Evolutionary conservation across 352 stramenopile species (phyloP).

Genomic region (Pythium grandisporangium): DNA sequence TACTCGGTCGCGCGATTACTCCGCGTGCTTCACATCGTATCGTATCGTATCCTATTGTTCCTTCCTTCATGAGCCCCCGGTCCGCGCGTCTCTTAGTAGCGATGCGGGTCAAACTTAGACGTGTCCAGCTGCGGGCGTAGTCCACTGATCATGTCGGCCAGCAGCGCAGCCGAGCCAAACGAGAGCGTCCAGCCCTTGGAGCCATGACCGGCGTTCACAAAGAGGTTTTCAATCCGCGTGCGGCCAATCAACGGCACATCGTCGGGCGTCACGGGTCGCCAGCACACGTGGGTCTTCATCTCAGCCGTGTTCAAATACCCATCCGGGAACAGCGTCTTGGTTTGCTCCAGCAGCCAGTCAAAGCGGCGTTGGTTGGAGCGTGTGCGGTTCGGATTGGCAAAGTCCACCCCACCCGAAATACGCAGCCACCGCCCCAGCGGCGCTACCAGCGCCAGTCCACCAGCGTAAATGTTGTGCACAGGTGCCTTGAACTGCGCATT

Average conservation of each 20-base stretch:
- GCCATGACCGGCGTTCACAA: conserved; percentile 77
- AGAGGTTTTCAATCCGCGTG: conserved; percentile 75
- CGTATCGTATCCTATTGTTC: no score
- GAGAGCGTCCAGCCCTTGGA: conserved; percentile 83
- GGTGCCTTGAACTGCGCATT: conserved; percentile 49
- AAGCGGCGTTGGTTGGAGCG: conserved; percentile 53
- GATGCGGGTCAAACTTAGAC: conserved; percentile 70
- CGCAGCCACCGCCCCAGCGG: conserved; percentile 60
- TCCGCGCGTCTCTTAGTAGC: conserved; percentile 28
- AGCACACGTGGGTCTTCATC: conserved; percentile 77
- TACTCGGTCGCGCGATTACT: no score
- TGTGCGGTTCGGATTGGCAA: conserved; percentile 59
- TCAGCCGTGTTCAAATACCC: conserved; percentile 69
- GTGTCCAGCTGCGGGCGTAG: conserved; percentile 71
- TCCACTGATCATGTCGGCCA: conserved; percentile 78
- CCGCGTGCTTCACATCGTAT: no score
- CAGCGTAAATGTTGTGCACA: conserved; percentile 78
- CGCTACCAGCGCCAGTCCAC: conserved; percentile 64
- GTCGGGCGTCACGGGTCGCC: conserved; percentile 74
- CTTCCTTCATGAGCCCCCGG: no score
- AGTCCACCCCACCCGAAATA: conserved; percentile 77
- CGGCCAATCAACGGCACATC: conserved; percentile 76
- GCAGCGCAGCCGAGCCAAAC: conserved; percentile 63
- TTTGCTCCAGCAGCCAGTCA: conserved; percentile 67
- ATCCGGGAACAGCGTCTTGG: conserved; percentile 72